A percentile compares a stretch with the other conserved stretches of the same genome.
Evolutionary conservation across 176 grass and related monocot genomes (phyloP).

Genomic region (Echinochloa phyllopogon): DNA sequence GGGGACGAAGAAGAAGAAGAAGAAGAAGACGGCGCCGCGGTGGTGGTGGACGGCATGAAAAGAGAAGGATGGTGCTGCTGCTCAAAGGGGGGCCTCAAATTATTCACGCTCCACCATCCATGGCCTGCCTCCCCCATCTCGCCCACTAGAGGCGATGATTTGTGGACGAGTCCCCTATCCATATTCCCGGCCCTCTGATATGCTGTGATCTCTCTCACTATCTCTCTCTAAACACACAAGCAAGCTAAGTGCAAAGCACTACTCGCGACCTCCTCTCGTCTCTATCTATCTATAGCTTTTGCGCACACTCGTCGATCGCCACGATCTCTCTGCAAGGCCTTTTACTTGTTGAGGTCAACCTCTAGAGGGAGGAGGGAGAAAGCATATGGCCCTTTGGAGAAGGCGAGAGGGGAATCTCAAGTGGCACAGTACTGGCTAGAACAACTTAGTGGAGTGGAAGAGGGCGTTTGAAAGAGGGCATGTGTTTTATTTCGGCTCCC

Average conservation of each 20-base stretch:
- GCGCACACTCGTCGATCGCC: slow-evolving; percentile 20
- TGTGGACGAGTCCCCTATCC: slow-evolving; percentile 68
- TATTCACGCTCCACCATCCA: slow-evolving; percentile 76
- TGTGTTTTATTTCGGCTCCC: slow-evolving; percentile 61
- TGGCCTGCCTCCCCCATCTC: slow-evolving; percentile 60
- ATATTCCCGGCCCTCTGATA: slow-evolving; percentile 53
- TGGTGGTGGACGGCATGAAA: slow-evolving; percentile 43
- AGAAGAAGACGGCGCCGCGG: not conserved
- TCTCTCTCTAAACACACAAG: slow-evolving; percentile 15
- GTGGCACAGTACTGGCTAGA: slow-evolving; percentile 33
- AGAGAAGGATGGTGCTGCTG: slow-evolving; percentile 50
- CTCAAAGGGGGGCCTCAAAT: slow-evolving; percentile 59
- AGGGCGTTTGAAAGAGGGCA: slow-evolving; percentile 48
- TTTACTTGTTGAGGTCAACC: slow-evolving; percentile 52
- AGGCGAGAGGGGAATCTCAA: slow-evolving; percentile 66
- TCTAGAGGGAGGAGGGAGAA: slow-evolving; percentile 51
- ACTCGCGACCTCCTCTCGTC: slow-evolving; percentile 6
- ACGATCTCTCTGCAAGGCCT: slow-evolving; percentile 24
- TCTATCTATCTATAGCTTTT: slow-evolving; percentile 39
- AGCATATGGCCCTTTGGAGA: slow-evolving; percentile 44
- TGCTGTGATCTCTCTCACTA: slow-evolving; percentile 29
- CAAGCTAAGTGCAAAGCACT: slow-evolving; percentile 30
- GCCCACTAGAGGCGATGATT: slow-evolving; percentile 64
- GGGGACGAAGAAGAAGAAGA: slow-evolving; percentile 49
- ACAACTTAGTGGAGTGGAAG: slow-evolving; percentile 37